phyloP scores from a whole-genome alignment of 495 filamentous ascomycete species.

The Darksidea phi region DNA sequence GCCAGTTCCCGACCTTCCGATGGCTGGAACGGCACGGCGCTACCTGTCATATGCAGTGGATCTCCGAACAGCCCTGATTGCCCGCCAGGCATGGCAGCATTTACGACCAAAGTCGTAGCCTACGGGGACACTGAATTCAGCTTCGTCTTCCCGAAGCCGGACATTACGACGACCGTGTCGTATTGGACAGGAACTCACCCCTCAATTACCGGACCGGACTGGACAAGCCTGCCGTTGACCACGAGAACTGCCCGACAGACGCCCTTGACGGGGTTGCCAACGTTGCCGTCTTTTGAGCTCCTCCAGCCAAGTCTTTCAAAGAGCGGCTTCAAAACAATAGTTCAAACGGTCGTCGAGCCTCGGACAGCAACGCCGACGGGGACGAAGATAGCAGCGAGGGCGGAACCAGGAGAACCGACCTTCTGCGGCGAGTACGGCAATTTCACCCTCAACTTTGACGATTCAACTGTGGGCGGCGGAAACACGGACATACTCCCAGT shows the following conservation, averaged over 20 bases:
- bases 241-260: slow-evolving; percentile 7
- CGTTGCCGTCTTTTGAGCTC: slow-evolving; percentile 5
- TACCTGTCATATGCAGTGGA: not conserved
- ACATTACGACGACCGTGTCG: slow-evolving; percentile 16
- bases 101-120: slow-evolving; percentile 15
- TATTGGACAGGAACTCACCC: slow-evolving; percentile 32
- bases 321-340: not conserved
- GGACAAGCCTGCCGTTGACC: not conserved
- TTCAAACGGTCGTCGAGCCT: not conserved
- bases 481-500: slow-evolving; percentile 36
- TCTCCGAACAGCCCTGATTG: not conserved
- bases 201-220: slow-evolving; percentile 8
- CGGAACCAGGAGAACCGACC: slow-evolving; percentile 10
- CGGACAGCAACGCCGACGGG: not conserved
- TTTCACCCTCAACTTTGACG: slow-evolving; percentile 42
- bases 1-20: not conserved
- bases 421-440: slow-evolving; percentile 40
- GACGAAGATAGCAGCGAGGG: not conserved
- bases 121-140: slow-evolving; percentile 14
- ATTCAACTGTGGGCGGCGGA: slow-evolving; percentile 33
- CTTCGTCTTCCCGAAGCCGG: slow-evolving; percentile 23
- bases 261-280: slow-evolving; percentile 6
- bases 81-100: no score
- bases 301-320: not conserved
- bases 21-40: not conserved